These are phyloP conservation scores for Microsporum ferrugineum DNA, from an alignment of 2,329 filamentous ascomycete genomes.

Conservation along the genomic window DNA sequence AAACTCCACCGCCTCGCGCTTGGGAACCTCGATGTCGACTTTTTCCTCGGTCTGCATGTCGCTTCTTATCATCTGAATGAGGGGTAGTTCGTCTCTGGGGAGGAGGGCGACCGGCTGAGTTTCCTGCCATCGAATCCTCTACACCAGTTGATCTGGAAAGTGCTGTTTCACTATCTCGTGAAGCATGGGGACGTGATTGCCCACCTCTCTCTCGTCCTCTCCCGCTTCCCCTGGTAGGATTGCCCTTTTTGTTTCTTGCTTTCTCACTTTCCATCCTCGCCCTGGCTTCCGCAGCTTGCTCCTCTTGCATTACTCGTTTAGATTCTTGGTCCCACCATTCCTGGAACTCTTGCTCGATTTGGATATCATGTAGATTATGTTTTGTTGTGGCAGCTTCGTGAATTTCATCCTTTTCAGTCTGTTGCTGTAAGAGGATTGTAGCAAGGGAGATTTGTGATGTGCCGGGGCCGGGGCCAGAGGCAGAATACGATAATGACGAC, in stretches of 20 bases:
- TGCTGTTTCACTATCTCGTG: not conserved
- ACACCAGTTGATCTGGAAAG: not conserved
- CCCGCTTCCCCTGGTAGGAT: slow-evolving; percentile 8
- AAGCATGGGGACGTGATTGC: not conserved
- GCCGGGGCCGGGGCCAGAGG: slow-evolving; percentile 15
- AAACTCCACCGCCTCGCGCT: not conserved
- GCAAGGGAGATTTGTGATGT: slow-evolving; percentile 52
- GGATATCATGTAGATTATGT: slow-evolving; percentile 83
- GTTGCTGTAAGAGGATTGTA: slow-evolving; percentile 81
- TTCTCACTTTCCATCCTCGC: slow-evolving; percentile 22
- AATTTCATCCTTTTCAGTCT: slow-evolving; percentile 69
- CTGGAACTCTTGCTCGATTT: slow-evolving; percentile 92
- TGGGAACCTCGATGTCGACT: not conserved
- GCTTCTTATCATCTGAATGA: not conserved
- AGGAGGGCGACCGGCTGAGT: not conserved
- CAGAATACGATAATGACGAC: slow-evolving; percentile 26
- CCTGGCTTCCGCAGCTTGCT: slow-evolving; percentile 26
- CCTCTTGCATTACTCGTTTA: slow-evolving; percentile 55
- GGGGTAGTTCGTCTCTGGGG: not conserved
- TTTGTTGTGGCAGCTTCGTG: slow-evolving; percentile 71
- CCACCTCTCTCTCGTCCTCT: slow-evolving; percentile 7
- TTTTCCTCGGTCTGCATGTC: not conserved
- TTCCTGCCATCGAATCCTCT: not conserved
- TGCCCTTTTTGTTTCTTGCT: slow-evolving; percentile 1
- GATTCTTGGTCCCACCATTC: slow-evolving; percentile 92